Percentiles rank a stretch among this genome's conserved stretches.
These are phyloP conservation scores for Biancaea sappan DNA, from an alignment of 306 rosid species.

Conservation along the genomic window DNA sequence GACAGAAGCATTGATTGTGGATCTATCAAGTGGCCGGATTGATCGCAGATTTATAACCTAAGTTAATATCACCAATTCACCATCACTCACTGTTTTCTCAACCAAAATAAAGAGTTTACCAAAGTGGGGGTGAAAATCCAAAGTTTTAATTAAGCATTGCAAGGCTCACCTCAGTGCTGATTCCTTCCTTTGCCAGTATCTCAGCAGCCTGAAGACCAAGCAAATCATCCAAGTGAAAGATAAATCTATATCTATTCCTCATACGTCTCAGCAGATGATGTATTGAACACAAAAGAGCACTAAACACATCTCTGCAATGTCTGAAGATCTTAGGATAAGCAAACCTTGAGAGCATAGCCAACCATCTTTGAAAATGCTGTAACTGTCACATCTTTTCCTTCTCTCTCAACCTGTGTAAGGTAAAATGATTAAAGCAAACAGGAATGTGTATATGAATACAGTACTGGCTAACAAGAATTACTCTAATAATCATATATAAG, in stretches of 20 bases:
- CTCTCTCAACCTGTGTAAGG: slow-evolving; percentile 74
- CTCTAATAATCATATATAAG: slow-evolving; percentile 27
- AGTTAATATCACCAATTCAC: not conserved
- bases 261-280: slow-evolving; percentile 13
- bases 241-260: slow-evolving; percentile 10
- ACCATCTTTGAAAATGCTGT: slow-evolving; percentile 94
- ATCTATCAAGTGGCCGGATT: slow-evolving; percentile 86
- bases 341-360: slow-evolving; percentile 86
- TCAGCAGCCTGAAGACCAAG: slow-evolving; percentile 80
- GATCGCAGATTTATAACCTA: slow-evolving; percentile 88
- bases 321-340: slow-evolving; percentile 39
- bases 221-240: slow-evolving; percentile 29
- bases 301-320: slow-evolving; percentile 18
- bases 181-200: slow-evolving; percentile 84
- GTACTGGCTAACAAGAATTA: slow-evolving; percentile 11
- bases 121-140: not conserved
- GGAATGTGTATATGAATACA: not conserved
- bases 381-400: slow-evolving; percentile 93
- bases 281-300: slow-evolving; percentile 21
- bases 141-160: slow-evolving; percentile 16
- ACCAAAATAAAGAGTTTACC: slow-evolving; percentile 2
- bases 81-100: slow-evolving; percentile 19
- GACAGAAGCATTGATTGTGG: slow-evolving; percentile 84
- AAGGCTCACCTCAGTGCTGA: slow-evolving; percentile 77
- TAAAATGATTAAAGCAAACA: slow-evolving; percentile 25